Conservation (phyloP, 768 basidiomycete genomes). For the Russula earlei region DNA sequence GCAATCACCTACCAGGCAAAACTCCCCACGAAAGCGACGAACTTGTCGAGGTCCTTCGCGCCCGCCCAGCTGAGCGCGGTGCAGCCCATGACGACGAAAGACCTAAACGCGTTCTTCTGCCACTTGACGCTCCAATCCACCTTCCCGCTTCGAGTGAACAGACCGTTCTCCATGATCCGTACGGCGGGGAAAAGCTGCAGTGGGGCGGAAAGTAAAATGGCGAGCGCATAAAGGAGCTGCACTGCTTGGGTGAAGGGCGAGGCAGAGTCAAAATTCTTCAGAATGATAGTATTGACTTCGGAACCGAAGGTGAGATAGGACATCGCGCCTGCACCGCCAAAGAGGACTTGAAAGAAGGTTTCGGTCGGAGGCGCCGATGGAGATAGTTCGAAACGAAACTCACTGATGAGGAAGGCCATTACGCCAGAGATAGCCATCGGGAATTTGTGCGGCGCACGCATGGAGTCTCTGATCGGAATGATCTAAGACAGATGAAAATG, state of each 20-base stretch:
- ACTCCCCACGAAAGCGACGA: constrained; percentile 86
- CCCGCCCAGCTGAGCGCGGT: constrained; percentile 78
- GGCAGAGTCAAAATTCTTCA: constrained; percentile 82
- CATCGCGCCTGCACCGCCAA: constrained; percentile 80
- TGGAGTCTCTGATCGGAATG: constrained; percentile 94
- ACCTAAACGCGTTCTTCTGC: constrained; percentile 89
- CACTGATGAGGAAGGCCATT: constrained; percentile 77
- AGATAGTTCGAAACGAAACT: constrained; percentile 20
- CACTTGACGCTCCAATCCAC: constrained; percentile 76
- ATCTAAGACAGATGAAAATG: constrained; percentile 35
- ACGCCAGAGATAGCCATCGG: constrained; percentile 80
- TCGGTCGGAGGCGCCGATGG: not conserved
- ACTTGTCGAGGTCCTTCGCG: constrained; percentile 87
- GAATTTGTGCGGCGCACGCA: constrained; percentile 93
- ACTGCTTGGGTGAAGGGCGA: constrained; percentile 86
- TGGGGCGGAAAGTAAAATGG: constrained; percentile 85
- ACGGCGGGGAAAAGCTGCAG: constrained; percentile 97
- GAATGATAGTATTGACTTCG: constrained; percentile 83
- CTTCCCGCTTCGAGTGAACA: constrained; percentile 87
- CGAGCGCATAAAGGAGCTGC: constrained; percentile 83
- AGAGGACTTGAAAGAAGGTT: constrained; percentile 45
- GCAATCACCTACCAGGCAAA: constrained; percentile 71
- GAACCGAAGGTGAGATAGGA: constrained; percentile 85
- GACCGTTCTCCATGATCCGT: constrained; percentile 91
- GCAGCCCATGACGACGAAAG: constrained; percentile 65